Conservation (phyloP, 129 eudicot species). For the Artemisia argyi region DNA sequence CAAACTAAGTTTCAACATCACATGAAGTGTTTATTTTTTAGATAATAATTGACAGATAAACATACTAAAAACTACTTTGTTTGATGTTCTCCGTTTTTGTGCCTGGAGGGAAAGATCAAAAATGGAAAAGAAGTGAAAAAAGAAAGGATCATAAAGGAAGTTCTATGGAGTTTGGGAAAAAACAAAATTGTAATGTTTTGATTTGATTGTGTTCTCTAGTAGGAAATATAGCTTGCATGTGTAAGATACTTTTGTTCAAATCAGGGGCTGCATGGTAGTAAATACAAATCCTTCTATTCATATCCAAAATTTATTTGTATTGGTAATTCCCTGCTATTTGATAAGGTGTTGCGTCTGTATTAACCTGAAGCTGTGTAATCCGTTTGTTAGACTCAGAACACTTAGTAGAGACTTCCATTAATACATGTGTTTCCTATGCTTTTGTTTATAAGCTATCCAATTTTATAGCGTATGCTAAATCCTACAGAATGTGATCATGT, state of each 20-base stretch:
- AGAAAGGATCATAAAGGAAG: too few relatives aligned
- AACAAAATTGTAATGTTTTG: too few relatives aligned
- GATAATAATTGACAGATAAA: not conserved
- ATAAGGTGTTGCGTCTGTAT: not conserved
- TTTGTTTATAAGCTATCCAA: slow-evolving; percentile 12
- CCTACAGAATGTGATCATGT: slow-evolving; percentile 21
- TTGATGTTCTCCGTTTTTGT: too few relatives aligned
- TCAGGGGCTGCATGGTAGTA: too few relatives aligned
- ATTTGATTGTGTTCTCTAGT: too few relatives aligned
- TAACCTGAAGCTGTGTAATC: slow-evolving; percentile 4
- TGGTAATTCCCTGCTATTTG: not conserved
- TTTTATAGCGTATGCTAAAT: slow-evolving; percentile 22
- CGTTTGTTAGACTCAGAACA: not conserved
- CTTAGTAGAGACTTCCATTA: not conserved
- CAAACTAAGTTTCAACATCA: slow-evolving; percentile 5
- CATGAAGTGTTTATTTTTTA: slow-evolving; percentile 3
- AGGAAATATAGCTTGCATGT: not conserved
- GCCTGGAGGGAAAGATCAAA: too few relatives aligned
- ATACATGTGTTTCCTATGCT: slow-evolving; percentile 17
- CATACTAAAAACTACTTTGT: not conserved
- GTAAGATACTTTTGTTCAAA: not conserved
- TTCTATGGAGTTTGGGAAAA: too few relatives aligned
- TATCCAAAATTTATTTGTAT: too few relatives aligned
- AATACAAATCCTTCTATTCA: too few relatives aligned
- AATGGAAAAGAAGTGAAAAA: too few relatives aligned